phyloP scores from a whole-genome alignment of 1,139 yeast species.

The Pneumocystis murina region DNA sequence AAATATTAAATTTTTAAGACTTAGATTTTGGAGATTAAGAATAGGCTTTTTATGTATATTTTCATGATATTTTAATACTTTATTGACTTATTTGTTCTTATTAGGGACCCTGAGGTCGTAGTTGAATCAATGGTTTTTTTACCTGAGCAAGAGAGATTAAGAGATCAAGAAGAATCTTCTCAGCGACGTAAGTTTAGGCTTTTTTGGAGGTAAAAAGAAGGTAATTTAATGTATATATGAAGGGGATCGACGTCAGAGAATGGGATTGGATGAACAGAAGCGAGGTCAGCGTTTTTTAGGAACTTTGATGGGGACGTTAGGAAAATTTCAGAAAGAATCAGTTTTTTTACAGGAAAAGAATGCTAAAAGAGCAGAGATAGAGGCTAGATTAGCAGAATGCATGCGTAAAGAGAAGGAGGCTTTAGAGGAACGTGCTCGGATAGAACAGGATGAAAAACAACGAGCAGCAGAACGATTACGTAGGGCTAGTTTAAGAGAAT shows the following conservation, averaged over 20 bases:
- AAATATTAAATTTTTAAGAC: neutral
- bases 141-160: too few relatives aligned
- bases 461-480: neutral
- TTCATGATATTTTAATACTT: too few relatives aligned
- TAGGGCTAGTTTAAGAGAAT: neutral
- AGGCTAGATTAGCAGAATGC: neutral
- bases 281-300: slow-evolving; percentile 11
- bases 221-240: neutral
- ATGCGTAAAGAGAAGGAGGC: neutral
- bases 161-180: neutral
- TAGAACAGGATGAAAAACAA: neutral
- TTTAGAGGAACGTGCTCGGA: neutral
- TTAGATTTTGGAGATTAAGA: too few relatives aligned
- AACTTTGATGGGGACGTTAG: slow-evolving; percentile 9
- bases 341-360: slow-evolving; percentile 4
- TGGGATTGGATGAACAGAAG: slow-evolving; percentile 1
- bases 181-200: neutral
- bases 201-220: neutral
- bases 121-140: too few relatives aligned
- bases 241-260: neutral
- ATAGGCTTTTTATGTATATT: too few relatives aligned
- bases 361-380: slow-evolving; percentile 2
- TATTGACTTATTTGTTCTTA: too few relatives aligned
- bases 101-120: too few relatives aligned
- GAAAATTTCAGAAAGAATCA: slow-evolving; percentile 7